A percentile compares a stretch with the other conserved stretches of the same genome.
Conservation (phyloP, 345 rosid genomes). For the Firmiana major region DNA sequence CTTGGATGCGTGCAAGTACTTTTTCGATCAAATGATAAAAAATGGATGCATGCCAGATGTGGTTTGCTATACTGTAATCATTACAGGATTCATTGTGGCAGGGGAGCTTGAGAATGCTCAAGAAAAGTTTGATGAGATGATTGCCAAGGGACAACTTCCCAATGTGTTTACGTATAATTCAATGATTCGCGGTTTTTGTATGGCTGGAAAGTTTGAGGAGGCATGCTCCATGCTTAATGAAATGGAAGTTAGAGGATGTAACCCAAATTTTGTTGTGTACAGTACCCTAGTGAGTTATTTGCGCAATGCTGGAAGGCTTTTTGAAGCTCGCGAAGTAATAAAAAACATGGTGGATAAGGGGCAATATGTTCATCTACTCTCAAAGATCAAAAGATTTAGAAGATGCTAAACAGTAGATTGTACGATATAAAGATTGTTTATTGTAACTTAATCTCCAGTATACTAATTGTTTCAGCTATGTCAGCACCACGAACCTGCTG, state of each 20-base stretch:
- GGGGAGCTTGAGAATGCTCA: constrained; percentile 70
- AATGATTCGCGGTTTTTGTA: constrained; percentile 80
- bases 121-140: constrained; percentile 67
- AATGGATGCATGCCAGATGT: constrained; percentile 69
- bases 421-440: constrained; percentile 15
- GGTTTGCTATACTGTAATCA: constrained; percentile 80
- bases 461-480: constrained; percentile 11
- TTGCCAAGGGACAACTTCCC: constrained; percentile 56
- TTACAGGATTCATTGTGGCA: constrained; percentile 63
- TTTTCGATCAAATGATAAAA: constrained; percentile 68
- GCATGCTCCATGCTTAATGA: constrained; percentile 70
- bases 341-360: constrained; percentile 70
- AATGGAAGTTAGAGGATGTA: constrained; percentile 83
- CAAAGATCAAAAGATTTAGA: constrained; percentile 47
- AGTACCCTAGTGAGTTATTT: constrained; percentile 73
- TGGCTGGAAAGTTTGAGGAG: constrained; percentile 62
- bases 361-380: constrained; percentile 53
- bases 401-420: constrained; percentile 28
- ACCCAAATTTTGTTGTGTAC: constrained; percentile 81
- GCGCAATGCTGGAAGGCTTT: constrained; percentile 66
- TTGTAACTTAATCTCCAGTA: constrained; percentile 13
- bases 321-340: constrained; percentile 66
- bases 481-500: constrained; percentile 21
- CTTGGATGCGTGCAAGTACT: constrained; percentile 72
- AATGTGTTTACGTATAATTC: constrained; percentile 83